These are phyloP conservation scores for Zasmidium citrigriseum DNA, from an alignment of 2,329 filamentous ascomycete species.

Conservation along the genomic window DNA sequence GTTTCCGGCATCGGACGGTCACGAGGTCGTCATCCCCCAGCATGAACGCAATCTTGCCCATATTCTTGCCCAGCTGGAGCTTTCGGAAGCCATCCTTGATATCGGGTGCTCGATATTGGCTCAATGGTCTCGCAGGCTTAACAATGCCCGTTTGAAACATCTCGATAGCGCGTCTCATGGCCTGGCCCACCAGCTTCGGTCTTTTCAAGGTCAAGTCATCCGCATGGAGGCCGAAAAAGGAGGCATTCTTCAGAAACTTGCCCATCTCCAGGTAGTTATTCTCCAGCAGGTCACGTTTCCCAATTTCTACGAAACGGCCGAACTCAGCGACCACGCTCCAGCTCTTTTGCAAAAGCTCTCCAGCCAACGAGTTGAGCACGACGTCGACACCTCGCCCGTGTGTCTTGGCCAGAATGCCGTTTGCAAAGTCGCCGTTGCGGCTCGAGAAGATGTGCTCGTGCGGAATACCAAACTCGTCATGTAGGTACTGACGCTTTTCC, in stretches of 20 bases:
- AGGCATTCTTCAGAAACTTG: conserved; percentile 1
- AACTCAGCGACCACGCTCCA: conserved; percentile 32
- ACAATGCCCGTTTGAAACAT: too few species aligned
- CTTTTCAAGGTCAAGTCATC: too few species aligned
- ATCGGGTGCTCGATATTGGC: too few species aligned
- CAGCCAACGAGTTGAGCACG: conserved; percentile 34
- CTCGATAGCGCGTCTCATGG: too few species aligned
- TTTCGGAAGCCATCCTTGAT: conserved; percentile 4
- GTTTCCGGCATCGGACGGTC: too few species aligned
- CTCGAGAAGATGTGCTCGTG: conserved; percentile 36
- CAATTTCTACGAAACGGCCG: conserved; percentile 34
- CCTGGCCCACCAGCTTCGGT: too few species aligned
- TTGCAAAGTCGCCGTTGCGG: conserved; percentile 31
- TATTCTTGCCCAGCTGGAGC: background rate
- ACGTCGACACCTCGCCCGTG: conserved; percentile 37
- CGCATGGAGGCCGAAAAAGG: too few species aligned
- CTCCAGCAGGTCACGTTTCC: conserved; percentile 20
- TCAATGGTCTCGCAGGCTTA: too few species aligned
- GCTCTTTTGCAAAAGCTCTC: conserved; percentile 27
- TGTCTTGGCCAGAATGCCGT: conserved; percentile 30
- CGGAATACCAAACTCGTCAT: conserved; percentile 29
- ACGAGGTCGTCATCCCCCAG: background rate
- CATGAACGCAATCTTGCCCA: conserved; percentile 4
- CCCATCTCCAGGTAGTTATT: conserved; percentile 14
- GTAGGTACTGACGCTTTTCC: conserved; percentile 22